These are phyloP conservation scores for Malassezia sp. DNA, from an alignment of 1,284 basidiomycete genomes.

Conservation along the genomic window DNA sequence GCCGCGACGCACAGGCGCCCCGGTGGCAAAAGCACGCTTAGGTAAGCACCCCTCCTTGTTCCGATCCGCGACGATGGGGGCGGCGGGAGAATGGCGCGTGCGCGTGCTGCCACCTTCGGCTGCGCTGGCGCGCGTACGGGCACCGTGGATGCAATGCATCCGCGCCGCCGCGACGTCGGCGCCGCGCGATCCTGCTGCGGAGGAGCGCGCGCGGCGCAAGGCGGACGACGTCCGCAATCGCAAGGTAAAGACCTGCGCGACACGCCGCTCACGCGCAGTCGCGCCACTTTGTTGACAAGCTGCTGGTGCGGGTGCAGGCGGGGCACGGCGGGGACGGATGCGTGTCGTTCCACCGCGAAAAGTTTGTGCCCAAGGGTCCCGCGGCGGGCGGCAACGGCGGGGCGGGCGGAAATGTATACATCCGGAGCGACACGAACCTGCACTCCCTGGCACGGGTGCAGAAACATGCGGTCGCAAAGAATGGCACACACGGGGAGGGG, in stretches of 20 bases:
- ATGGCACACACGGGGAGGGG: conserved; percentile 39
- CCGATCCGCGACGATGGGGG: neutral
- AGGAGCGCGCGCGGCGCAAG: conserved; percentile 1
- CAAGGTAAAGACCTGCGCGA: conserved; percentile 48
- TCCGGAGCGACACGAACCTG: conserved; percentile 27
- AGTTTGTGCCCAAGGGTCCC: conserved; percentile 42
- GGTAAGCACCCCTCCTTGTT: conserved; percentile 4
- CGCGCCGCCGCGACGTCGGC: neutral
- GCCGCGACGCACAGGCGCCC: neutral
- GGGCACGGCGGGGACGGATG: conserved; percentile 45
- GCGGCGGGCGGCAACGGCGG: conserved; percentile 44
- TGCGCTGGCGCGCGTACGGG: neutral
- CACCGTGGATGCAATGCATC: neutral
- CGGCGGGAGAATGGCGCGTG: neutral
- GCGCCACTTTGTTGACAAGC: conserved; percentile 39
- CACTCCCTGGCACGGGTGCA: conserved; percentile 34
- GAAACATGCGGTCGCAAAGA: conserved; percentile 24
- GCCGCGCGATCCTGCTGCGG: neutral
- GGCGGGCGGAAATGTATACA: conserved; percentile 33
- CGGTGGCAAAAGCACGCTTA: too few relatives aligned
- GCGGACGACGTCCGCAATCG: conserved; percentile 18
- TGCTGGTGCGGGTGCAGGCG: conserved; percentile 25
- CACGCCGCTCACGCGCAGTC: too few relatives aligned
- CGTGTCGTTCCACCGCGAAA: conserved; percentile 42
- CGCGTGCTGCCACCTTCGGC: neutral